Base-by-base conservation (phyloP, 495 filamentous ascomycete genomes). In the Aspergillus cristatus region DNA sequence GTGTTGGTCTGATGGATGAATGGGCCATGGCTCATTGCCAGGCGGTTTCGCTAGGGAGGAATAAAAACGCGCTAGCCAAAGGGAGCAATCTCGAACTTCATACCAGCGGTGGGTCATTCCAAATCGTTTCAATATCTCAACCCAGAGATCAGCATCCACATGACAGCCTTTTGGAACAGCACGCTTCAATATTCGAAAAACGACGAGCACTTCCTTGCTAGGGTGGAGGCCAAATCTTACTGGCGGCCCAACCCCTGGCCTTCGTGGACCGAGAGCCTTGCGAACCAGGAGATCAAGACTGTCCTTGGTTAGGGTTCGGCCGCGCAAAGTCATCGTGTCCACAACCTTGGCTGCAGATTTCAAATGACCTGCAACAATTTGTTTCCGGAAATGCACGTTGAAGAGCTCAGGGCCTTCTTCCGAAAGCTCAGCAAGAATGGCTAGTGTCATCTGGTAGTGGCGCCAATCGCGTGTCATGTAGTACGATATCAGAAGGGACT, bases 401-500 rank as follows among this genome's bases (percentile, higher is more conserved):
- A 46, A 39, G 32, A 68, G 34, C 25, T 58, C 47, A 2, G 45
- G 42, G 14, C 42, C 46, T 14, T 52, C 43, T 0, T 60, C 45
- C 22, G 43, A 50, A 18, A 60, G 40, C 29, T 68, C 62, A 15
- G 37, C 43, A 0, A 81, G 54, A 20, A 78, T 55, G 0, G 63
- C 67, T 15, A 79, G 44, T 1, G 74, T 76, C 34, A 74, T 46
- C 38, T 74, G 67, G 37, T 76, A 72, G 38, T 70, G 63, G 11
- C 53, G 59, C 62, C 59, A 70, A 32, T 82, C 72, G 17, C 58
- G 53, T 22, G 50, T 41, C 25, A 63, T 49, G 18, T 78, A 63
- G 46, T 75, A 75, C 11, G 58, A 61, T 2, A 59, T 33, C 7
- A 84, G 57, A 6, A 83, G 55, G 5, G 54, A 55, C 45, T 79